Evolutionary conservation across 352 stramenopile species (phyloP).

Genomic region (Thalassiosira exigua): DNA sequence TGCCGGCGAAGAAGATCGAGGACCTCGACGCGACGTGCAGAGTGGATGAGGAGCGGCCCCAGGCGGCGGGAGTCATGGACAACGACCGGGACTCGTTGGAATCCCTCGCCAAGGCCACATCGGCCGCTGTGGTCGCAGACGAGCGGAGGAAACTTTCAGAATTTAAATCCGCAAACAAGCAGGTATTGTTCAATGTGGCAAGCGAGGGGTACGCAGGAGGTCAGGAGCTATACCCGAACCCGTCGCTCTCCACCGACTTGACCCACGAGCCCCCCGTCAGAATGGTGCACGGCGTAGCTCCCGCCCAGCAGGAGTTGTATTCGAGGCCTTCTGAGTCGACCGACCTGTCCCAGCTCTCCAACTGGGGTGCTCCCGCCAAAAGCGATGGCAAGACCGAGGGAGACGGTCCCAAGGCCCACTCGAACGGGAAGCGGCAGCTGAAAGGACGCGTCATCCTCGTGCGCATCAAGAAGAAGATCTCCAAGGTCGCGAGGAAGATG

Average conservation of each 20-base stretch:
- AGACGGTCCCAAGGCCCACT: slow-evolving; percentile 1
- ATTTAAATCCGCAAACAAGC: slow-evolving; percentile 28
- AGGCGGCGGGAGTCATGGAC: not conserved
- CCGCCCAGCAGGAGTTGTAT: slow-evolving; percentile 19
- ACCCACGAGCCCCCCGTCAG: slow-evolving; percentile 22
- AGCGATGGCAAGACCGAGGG: not conserved
- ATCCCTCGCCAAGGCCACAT: slow-evolving; percentile 13
- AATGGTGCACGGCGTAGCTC: slow-evolving; percentile 12
- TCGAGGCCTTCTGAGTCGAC: slow-evolving; percentile 17
- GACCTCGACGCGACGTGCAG: slow-evolving; percentile 10
- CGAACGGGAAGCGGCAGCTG: slow-evolving; percentile 34
- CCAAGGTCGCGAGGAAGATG: slow-evolving; percentile 49
- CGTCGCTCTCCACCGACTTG: slow-evolving; percentile 25
- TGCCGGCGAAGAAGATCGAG: slow-evolving; percentile 6
- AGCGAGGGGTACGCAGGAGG: not conserved
- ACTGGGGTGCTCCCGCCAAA: slow-evolving; percentile 16
- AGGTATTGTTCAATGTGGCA: slow-evolving; percentile 41
- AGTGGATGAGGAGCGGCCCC: not conserved
- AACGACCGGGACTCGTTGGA: slow-evolving; percentile 13
- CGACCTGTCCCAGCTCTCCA: slow-evolving; percentile 25
- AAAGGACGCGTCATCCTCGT: slow-evolving; percentile 52
- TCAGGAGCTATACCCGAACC: slow-evolving; percentile 10
- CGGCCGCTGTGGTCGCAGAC: slow-evolving; percentile 8
- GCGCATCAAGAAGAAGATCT: slow-evolving; percentile 57
- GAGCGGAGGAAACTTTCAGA: not conserved